Base-by-base conservation (phyloP, 106 monocot genomes). In the Amphibolis antarctica region DNA sequence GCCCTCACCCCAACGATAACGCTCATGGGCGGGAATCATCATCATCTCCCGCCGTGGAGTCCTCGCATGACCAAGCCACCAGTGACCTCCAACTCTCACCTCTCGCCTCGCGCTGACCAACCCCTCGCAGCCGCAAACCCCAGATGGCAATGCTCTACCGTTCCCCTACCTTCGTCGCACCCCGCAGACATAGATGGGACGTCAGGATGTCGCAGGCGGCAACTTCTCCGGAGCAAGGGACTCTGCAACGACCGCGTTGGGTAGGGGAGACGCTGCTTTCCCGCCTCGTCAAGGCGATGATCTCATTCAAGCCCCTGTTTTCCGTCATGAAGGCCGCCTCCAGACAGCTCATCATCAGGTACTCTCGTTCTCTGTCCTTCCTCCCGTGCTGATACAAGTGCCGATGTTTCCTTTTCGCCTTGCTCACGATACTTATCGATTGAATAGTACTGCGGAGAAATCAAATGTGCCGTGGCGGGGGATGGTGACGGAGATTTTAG, bases 251-350 rank as follows among this genome's bases (percentile, higher is more conserved):
- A 27, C 89, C 85, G 9, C 50, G 46, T 30, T 90, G 89, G 89
- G 54, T 78, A 0, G 89, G 89, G 31, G 85, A 83, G 67, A 90
- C 82, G 0, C 85, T 82, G 2, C 75, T 85, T 22, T 85, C 89
- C 2, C 72, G 80, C 43, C 60, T 85, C 23, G 82, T 85, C 10
- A 80, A 85, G 9, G 80, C 85, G 30, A 82, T 89, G 71, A 82
- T 89, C 77, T 77, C 82, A 28, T 85, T 85, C 77, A 89, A 82
- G 68, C 89, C 89, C 27, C 52, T 85, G 53, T 85, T 77, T 59
- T 64, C 74, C 12, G 43, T 89, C 64, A 85, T 90, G 89, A 90
- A 85, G 70, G 61, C 85, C 56, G 82, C 70, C 9, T 72, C 85
- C 19, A 49, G 89, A 42, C 70, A 80, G 25, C 66, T 89, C 29